Conservation (phyloP, 2,329 filamentous ascomycete species). For the Diaporthe eres region DNA sequence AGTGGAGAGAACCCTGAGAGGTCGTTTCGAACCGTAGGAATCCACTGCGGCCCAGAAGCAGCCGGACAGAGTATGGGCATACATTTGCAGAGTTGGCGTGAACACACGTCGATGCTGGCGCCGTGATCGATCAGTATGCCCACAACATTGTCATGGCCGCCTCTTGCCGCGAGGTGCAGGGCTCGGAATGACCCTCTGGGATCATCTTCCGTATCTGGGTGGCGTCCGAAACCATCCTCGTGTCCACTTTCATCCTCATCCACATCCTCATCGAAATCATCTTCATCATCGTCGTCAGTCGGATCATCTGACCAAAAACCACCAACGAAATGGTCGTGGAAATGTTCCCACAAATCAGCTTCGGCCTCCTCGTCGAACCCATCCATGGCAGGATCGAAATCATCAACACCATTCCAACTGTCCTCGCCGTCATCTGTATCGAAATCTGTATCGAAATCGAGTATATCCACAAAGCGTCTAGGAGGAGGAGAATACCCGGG, state of each 20-base stretch:
- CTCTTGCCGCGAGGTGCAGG: constrained; percentile 47
- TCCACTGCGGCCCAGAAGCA: constrained; percentile 44
- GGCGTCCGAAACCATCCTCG: constrained; percentile 21
- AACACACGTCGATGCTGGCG: constrained; percentile 42
- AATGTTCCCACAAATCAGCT: neutral
- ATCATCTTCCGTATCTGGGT: constrained; percentile 30
- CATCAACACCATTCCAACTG: neutral
- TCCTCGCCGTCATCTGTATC: neutral
- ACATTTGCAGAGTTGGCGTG: constrained; percentile 45
- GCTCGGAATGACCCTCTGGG: constrained; percentile 42
- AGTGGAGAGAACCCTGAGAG: constrained; percentile 45
- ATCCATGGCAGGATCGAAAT: neutral
- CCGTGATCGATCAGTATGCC: constrained; percentile 45
- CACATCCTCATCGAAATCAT: neutral
- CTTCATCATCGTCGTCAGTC: neutral
- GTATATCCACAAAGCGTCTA: neutral
- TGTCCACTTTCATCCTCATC: constrained; percentile 10
- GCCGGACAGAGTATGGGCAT: constrained; percentile 35
- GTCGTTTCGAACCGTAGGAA: constrained; percentile 32
- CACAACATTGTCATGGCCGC: constrained; percentile 45
- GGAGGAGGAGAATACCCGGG: neutral
- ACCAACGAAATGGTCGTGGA: neutral
- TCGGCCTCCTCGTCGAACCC: neutral
- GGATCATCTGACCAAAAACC: neutral
- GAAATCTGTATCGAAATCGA: too few relatives aligned